Evolutionary conservation across 208 protist genomes (phyloP).

Genomic region (Wallacemonas sp.): DNA sequence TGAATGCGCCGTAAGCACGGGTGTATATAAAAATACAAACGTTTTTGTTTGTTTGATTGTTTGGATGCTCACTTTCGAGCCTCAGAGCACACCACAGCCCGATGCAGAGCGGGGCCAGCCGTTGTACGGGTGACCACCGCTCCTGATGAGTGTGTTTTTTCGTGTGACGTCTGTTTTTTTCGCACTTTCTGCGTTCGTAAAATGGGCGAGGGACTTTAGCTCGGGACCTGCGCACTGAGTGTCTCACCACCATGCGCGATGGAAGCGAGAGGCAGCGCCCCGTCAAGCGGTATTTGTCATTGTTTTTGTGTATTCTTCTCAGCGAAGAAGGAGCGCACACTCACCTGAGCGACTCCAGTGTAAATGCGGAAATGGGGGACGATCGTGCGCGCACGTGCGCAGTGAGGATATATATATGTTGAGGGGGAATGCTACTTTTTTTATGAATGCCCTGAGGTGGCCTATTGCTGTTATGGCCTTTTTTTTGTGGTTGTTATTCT

Average conservation of each 20-base stretch:
- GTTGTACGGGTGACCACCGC: neutral
- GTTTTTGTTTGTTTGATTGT: neutral
- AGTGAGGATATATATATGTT: neutral
- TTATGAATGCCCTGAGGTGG: neutral
- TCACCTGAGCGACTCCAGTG: neutral
- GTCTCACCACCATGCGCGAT: neutral
- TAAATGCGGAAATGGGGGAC: neutral
- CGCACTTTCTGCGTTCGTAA: conserved; percentile 5
- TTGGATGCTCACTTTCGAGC: conserved; percentile 2
- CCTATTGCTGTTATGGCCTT: neutral
- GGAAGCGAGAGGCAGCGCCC: neutral
- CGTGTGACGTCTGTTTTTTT: neutral
- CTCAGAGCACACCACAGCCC: conserved; percentile 5
- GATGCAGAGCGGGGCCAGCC: neutral
- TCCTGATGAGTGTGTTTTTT: conserved; percentile 2
- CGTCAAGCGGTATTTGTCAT: conserved; percentile 1
- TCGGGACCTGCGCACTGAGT: neutral
- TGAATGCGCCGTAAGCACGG: conserved; percentile 5
- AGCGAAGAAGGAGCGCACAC: neutral
- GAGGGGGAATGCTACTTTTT: conserved; percentile 2
- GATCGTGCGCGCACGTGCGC: conserved; percentile 7
- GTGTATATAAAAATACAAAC: conserved; percentile 3
- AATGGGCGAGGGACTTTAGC: conserved; percentile 10
- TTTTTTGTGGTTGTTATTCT: conserved; percentile 15
- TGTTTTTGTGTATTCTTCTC: neutral